Base-by-base conservation (phyloP, 352 stramenopile genomes). In the Peronospora destructor region DNA sequence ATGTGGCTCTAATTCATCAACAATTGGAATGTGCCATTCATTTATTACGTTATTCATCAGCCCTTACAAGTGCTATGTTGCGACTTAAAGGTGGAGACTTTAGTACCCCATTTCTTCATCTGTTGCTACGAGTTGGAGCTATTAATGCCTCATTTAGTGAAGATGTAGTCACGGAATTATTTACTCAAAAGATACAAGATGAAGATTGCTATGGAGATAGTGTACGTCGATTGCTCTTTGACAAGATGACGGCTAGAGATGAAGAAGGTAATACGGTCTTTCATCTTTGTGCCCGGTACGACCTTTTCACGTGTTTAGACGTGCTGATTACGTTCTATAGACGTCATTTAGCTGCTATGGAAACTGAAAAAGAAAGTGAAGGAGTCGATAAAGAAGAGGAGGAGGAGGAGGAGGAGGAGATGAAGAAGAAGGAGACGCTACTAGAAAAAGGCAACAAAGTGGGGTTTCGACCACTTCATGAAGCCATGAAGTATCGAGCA, bases 261-360 rank as follows among this genome's bases (percentile, higher is more conserved):
- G 81, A 91, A 43, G 76, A 87, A 42, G 80, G 80, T 49, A 85
- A 85, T 55, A 74, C 73, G 25, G 65, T 87, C n/a, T 85, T 90
- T 45, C 80, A 91, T 52, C 56, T 90, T 12, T 90, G 80, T 35
- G 83, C 80, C 17, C 74, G 79, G 41, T 77, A 78, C 45, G 59
- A 91, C 35, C 73, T 87, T 11, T 34, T 45, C 2, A 30, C 49
- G 26, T 74, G 66, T 57, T 45, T 92, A 14, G 61, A 76, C 9
- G 21, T 71, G 4, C 49, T 90, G 1, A 38, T 68, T 0, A 42
- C 52, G 12, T 89, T 89, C 36, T 73, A 82, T 44, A 17, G 30
- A 30, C 65, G 59, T 16, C 68, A 84, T 9, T 32, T 58, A 1
- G 14, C 52, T 26, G 43, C 32, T 14, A 17, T 46, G 12, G 42